Conservation (phyloP, 2,329 filamentous ascomycete genomes). For the Diaporthe ilicicola region DNA sequence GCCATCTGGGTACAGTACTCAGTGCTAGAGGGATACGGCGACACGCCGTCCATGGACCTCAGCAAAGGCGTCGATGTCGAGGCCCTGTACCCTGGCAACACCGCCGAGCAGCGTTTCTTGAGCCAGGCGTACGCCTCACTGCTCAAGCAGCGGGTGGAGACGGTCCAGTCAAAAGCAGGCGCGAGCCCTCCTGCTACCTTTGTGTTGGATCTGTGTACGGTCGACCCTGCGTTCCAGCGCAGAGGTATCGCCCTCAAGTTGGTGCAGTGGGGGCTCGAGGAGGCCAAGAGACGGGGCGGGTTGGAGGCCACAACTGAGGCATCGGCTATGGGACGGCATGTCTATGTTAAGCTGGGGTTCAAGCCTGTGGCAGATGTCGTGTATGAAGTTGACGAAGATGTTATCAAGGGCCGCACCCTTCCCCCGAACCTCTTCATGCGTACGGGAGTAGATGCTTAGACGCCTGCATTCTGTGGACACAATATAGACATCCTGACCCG, state of each 20-base stretch:
- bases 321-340: conserved; percentile 56
- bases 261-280: conserved; percentile 58
- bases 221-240: conserved; percentile 62
- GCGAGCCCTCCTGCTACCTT: conserved; percentile 54
- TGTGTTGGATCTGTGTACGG: conserved; percentile 59
- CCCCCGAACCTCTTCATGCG: conserved; percentile 60
- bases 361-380: conserved; percentile 50
- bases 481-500: too few species aligned
- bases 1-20: conserved; percentile 66
- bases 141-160: conserved; percentile 51
- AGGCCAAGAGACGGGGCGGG: conserved; percentile 49
- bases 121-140: conserved; percentile 54
- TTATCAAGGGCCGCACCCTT: conserved; percentile 40
- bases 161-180: conserved; percentile 49
- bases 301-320: conserved; percentile 56
- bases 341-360: conserved; percentile 58
- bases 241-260: conserved; percentile 54
- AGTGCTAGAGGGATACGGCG: conserved; percentile 56
- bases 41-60: conserved; percentile 47
- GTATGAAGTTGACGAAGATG: conserved; percentile 54
- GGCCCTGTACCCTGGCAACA: conserved; percentile 51
- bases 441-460: conserved; percentile 39
- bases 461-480: neutral
- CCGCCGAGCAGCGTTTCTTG: conserved; percentile 55
- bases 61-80: conserved; percentile 43